Percentiles rank a stretch among this genome's conserved stretches.
phyloP scores from a whole-genome alignment of 1,284 basidiomycete genomes.

The Taiwanofungus camphoratus region DNA sequence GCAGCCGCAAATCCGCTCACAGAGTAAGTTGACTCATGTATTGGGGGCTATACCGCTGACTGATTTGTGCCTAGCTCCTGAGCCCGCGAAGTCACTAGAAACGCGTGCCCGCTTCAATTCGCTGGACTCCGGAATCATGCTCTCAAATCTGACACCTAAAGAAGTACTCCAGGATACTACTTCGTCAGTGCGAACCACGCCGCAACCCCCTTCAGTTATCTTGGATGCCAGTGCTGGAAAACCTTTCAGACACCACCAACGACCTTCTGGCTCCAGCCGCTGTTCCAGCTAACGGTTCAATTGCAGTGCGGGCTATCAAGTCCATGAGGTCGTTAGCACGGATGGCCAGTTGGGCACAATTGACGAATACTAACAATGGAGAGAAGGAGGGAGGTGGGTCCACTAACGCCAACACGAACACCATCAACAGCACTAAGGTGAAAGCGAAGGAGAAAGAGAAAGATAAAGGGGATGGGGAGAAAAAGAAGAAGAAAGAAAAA shows the following conservation, averaged over 20 bases:
- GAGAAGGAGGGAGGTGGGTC: too few species aligned
- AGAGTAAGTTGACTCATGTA: conserved; percentile 33
- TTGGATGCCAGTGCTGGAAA: too few species aligned
- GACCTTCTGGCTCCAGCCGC: conserved; percentile 32
- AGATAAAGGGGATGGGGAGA: conserved; percentile 24
- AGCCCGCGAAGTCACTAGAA: conserved; percentile 32
- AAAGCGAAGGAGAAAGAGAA: conserved; percentile 27
- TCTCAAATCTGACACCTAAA: conserved; percentile 25
- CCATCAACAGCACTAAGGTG: conserved; percentile 11
- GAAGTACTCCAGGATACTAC: conserved; percentile 17
- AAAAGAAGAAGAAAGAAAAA: conserved; percentile 27
- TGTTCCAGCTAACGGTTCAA: conserved; percentile 42
- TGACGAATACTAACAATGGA: conserved; percentile 32
- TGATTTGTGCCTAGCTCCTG: conserved; percentile 33
- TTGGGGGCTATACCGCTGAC: background rate
- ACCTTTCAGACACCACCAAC: too few species aligned
- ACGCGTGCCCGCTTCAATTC: conserved; percentile 54
- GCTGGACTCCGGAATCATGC: conserved; percentile 50
- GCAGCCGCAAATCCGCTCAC: conserved; percentile 30
- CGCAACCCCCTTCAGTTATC: too few species aligned
- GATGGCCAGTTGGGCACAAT: conserved; percentile 64
- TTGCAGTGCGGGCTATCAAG: conserved; percentile 71
- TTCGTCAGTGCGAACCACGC: conserved; percentile 12
- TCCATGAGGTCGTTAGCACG: conserved; percentile 65
- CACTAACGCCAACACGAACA: conserved; percentile 4